These are phyloP conservation scores for Mucor irregularis DNA, from an alignment of 371 early-diverging fungal species.

Conservation along the genomic window DNA sequence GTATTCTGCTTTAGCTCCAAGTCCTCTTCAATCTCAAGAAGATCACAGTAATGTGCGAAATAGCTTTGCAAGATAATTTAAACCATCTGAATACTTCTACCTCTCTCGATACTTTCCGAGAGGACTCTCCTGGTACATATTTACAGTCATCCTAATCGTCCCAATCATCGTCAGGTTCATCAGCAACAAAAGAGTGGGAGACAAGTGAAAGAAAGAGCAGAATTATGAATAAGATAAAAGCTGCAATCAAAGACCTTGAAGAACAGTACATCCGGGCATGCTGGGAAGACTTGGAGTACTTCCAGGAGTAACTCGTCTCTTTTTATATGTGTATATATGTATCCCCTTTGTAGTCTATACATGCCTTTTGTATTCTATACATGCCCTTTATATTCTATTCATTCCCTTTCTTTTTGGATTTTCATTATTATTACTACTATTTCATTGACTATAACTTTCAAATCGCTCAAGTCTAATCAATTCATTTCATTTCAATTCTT, in stretches of 20 bases:
- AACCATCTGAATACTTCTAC: constrained; percentile 2
- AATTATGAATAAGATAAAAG: constrained; percentile 7
- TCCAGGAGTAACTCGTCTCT: background rate
- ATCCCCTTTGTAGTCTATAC: too few species aligned
- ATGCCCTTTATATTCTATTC: too few species aligned
- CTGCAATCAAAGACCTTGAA: constrained; percentile 7
- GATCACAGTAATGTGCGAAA: constrained; percentile 7
- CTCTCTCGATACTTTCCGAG: constrained; percentile 2
- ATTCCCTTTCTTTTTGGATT: background rate
- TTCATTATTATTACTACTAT: too few species aligned
- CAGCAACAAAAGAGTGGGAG: constrained; percentile 8
- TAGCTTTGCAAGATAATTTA: constrained; percentile 11
- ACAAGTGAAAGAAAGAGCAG: constrained; percentile 2
- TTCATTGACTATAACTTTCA: background rate
- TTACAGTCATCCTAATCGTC: constrained; percentile 7
- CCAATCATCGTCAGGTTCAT: constrained; percentile 9
- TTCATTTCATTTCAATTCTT: background rate
- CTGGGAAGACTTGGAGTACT: constrained; percentile 2
- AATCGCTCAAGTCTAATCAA: background rate
- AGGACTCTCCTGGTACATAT: constrained; percentile 1
- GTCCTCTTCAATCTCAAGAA: constrained; percentile 8
- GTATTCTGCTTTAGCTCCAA: constrained; percentile 7
- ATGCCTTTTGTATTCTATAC: too few species aligned
- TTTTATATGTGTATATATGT: background rate
- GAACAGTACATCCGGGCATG: constrained; percentile 1